A percentile compares a stretch with the other conserved stretches of the same genome.
These are phyloP conservation scores for Purshia tridentata DNA, from an alignment of 306 rosid genomes.

Conservation along the genomic window DNA sequence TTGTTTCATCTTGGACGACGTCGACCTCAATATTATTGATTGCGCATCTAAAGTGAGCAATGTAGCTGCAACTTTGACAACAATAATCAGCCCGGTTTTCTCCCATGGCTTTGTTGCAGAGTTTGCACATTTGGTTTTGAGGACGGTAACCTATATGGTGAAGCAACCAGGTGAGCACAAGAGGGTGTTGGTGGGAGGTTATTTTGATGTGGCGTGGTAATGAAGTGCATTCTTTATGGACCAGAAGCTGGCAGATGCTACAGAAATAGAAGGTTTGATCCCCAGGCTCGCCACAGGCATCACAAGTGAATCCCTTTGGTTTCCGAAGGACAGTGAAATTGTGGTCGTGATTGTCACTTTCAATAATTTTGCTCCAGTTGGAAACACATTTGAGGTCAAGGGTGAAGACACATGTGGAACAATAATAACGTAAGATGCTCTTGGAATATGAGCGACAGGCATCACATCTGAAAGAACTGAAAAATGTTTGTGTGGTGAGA, in stretches of 20 bases:
- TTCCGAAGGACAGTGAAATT: background rate
- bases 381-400: background rate
- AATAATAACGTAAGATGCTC: background rate
- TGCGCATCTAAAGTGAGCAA: background rate
- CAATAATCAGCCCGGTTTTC: background rate
- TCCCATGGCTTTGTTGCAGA: background rate
- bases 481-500: background rate
- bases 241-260: background rate
- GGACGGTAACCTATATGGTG: too few relatives aligned
- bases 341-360: background rate
- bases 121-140: background rate
- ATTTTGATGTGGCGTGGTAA: background rate
- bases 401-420: background rate
- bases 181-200: background rate
- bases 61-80: background rate
- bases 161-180: background rate
- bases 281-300: background rate
- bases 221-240: background rate
- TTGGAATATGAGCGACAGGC: background rate
- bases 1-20: too few relatives aligned
- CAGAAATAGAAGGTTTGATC: background rate
- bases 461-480: too few relatives aligned
- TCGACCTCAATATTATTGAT: background rate
- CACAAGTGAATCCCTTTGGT: background rate
- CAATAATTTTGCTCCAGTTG: background rate